phyloP scores from a whole-genome alignment of 2,329 filamentous ascomycete genomes.

The Fusarium sp. region DNA sequence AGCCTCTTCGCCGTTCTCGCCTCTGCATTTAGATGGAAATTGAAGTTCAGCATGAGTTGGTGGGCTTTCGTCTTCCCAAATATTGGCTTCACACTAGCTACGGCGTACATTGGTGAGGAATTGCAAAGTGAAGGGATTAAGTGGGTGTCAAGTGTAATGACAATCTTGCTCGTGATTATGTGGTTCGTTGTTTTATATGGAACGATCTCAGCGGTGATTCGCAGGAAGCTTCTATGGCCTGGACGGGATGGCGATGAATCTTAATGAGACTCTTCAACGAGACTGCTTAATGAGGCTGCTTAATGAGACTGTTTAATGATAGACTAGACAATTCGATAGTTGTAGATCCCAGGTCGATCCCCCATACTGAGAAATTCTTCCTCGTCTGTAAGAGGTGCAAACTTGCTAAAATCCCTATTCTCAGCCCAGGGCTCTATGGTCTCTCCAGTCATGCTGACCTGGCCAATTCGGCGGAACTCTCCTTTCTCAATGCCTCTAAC shows the following conservation, averaged over 20 bases:
- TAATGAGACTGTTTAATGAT: not conserved
- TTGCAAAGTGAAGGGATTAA: slow-evolving; percentile 36
- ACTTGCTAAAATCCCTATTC: slow-evolving; percentile 17
- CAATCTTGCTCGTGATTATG: slow-evolving; percentile 30
- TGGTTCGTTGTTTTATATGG: slow-evolving; percentile 40
- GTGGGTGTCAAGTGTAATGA: slow-evolving; percentile 39
- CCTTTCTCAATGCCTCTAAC: slow-evolving; percentile 14
- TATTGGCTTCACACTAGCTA: slow-evolving; percentile 40
- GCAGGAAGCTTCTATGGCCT: slow-evolving; percentile 40
- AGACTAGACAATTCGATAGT: slow-evolving; percentile 24
- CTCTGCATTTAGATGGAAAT: slow-evolving; percentile 14
- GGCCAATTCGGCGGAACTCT: slow-evolving; percentile 27
- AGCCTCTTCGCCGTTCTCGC: slow-evolving; percentile 35
- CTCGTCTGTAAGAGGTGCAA: slow-evolving; percentile 7
- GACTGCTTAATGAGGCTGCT: not conserved
- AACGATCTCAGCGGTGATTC: slow-evolving; percentile 30
- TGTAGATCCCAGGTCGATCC: slow-evolving; percentile 5
- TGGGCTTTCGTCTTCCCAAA: slow-evolving; percentile 44
- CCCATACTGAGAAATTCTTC: slow-evolving; percentile 14
- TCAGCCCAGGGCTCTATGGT: not conserved
- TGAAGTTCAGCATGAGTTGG: slow-evolving; percentile 42
- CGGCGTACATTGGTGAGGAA: slow-evolving; percentile 37
- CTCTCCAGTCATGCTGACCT: not conserved
- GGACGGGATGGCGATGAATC: slow-evolving; percentile 38
- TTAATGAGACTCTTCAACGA: not conserved